Conservation (phyloP, 176 grass and related monocot species). For the Triticum aestivum region IWGSC_CS_RefSeq_v2.1 NC_057810.1:208292331-208292830, state of each 20-base stretch:
- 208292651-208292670: conserved; percentile 9
- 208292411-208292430: conserved; percentile 74
- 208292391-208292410: conserved; percentile 66
- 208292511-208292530: conserved; percentile 2
- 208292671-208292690: neutral
- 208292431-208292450: conserved; percentile 63
- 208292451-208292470: neutral
- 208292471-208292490: neutral
- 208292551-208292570: conserved; percentile 43
- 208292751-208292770: neutral
- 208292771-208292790: too few species aligned
- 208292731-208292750: neutral
- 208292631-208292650: neutral
- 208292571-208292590: conserved; percentile 53
- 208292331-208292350: neutral
- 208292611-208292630: neutral
- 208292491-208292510: conserved; percentile 2
- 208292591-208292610: conserved; percentile 51
- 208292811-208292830: too few species aligned
- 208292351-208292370: neutral
- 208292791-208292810: too few species aligned
- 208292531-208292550: conserved; percentile 47
- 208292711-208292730: neutral
- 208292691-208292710: neutral
- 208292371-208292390: conserved; percentile 40